Evolutionary conservation across 768 basidiomycete species (phyloP), one percentile per base, ranked within the genome.

Genomic region (Lentinula raphanica): DNA sequence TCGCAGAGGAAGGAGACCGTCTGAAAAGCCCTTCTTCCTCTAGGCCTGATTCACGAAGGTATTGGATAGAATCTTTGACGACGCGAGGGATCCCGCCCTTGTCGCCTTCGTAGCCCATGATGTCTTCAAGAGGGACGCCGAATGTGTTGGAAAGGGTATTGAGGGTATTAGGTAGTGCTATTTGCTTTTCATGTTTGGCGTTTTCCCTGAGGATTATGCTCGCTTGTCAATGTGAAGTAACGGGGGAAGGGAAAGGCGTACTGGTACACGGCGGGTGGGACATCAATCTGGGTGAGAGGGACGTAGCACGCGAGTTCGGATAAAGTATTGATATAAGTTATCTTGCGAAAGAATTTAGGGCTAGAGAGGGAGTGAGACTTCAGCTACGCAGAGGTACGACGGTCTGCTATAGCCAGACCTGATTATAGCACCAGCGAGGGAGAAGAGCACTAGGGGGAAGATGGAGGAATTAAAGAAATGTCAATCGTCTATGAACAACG

Each of bases 331-430:
- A 89, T 78, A 68, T 94, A 93, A 27, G 77, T 72, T 63, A 94
- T 76, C 74, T 94, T 94, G 65, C 86, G 85, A 69, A 91, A 93
- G 74, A 94, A 94, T 69, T 94, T 94, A 12, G 92, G 92, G 64
- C 90, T 91, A n/a, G 49, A 21, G 55, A 21, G 19, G 32, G 53
- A 17, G 53, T n/a, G 2, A 54, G 54, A 58, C 11, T 12, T 0
- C 44, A 35, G n/a, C 40, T 55, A 40, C 49, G 49, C 35, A n/a
- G 45, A 17, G 15, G 13, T 12, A 46, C 25, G 42, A 12, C 6
- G 13, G 8, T 17, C 13, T 38, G 32, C 23, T 21, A n/a, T n/a
- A n/a, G n/a, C 54, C 72, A n/a, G 58, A 89, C 87, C 88, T 92
- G 66, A 94, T 91, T 60, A 93, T 86, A 39, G 92, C 88, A 2